Evolutionary conservation across 805 yeast species (phyloP), one percentile per base, ranked within the genome.

Genomic region (Wickerhamomyces canadensis): DNA sequence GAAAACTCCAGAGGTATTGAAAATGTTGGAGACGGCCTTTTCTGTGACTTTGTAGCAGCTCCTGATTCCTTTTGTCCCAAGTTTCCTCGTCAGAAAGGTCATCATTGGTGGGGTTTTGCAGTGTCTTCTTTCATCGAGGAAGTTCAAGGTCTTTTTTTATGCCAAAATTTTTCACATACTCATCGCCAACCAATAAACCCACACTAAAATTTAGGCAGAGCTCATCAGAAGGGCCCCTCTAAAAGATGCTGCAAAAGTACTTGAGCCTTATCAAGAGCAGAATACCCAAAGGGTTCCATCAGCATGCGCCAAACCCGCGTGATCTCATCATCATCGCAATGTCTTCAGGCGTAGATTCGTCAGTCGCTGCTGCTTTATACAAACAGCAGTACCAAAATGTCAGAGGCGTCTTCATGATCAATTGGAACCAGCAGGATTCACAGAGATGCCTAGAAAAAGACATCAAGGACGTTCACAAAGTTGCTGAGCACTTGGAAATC

Each of bases 301-400:
- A 69, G 54, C 57, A 52, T 5, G 43, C 48, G 15, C 91, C 91
- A 0, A 43, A 48, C 0, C 45, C 45, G 9, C 57, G 67, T 23
- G 95, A 85, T 49, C 75, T 71, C 37, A 73, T 91, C 17, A 63
- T 84, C 16, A 76, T 93, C 5, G 96, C 98, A 7, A 85, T 93
- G 96, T 86, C 96, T 1, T 84, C 95, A 0, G 98, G 98, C 0
- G 98, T 93, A 1, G 98, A 93, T 59, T 89, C 97, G 0, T 82
- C 96, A 1, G 87, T 89, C 1, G 75, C 84, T 3, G 97, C 98
- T 0, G 78, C 84, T 0, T 38, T 84, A 42, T 78, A 69, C 47
- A 65, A 85, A 6, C 60, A 66, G n/a, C 54, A 63, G 24, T 75
- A 70, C 47, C 63, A 64, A 3, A 76, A 83, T 32, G 93, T 84